Evolutionary conservation across 2,329 filamentous ascomycete genomes (phyloP).

Genomic region (Colletotrichum noveboracense): DNA sequence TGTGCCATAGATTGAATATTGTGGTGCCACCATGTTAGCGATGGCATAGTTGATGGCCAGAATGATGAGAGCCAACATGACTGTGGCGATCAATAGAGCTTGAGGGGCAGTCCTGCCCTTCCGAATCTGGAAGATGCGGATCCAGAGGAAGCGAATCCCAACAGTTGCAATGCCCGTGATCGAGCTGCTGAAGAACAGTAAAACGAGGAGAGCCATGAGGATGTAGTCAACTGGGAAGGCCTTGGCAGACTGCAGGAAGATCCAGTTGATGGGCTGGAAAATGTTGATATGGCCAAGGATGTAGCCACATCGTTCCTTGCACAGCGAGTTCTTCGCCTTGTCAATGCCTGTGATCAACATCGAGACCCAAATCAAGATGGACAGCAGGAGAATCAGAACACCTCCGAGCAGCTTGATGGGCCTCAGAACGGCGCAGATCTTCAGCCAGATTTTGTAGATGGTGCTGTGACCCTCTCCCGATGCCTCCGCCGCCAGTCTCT

Average conservation of each 20-base stretch:
- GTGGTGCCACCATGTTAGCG: conserved; percentile 92
- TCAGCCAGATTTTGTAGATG: conserved; percentile 79
- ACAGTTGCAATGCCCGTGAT: conserved; percentile 85
- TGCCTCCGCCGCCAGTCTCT: conserved; percentile 84
- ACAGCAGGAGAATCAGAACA: conserved; percentile 74
- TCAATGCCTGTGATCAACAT: conserved; percentile 97
- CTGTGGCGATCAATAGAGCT: conserved; percentile 87
- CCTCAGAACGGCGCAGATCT: conserved; percentile 80
- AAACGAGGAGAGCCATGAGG: conserved; percentile 81
- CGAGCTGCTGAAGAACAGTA: conserved; percentile 88
- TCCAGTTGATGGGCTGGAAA: conserved; percentile 94
- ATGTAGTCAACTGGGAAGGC: conserved; percentile 93
- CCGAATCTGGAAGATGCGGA: conserved; percentile 89
- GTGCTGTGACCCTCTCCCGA: conserved; percentile 78
- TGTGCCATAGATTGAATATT: conserved; percentile 92
- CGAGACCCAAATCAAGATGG: conserved; percentile 81
- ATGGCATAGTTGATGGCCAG: conserved; percentile 92
- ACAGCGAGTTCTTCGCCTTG: conserved; percentile 94
- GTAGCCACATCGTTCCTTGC: conserved; percentile 90
- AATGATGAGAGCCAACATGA: conserved; percentile 87
- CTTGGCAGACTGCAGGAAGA: conserved; percentile 80
- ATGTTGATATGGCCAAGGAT: conserved; percentile 86
- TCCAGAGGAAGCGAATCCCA: conserved; percentile 96
- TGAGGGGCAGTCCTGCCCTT: conserved; percentile 90
- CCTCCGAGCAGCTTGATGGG: conserved; percentile 90